Evolutionary conservation across 805 yeast species (phyloP), one percentile per base, ranked within the genome.

Genomic region (Candida succiphila): DNA sequence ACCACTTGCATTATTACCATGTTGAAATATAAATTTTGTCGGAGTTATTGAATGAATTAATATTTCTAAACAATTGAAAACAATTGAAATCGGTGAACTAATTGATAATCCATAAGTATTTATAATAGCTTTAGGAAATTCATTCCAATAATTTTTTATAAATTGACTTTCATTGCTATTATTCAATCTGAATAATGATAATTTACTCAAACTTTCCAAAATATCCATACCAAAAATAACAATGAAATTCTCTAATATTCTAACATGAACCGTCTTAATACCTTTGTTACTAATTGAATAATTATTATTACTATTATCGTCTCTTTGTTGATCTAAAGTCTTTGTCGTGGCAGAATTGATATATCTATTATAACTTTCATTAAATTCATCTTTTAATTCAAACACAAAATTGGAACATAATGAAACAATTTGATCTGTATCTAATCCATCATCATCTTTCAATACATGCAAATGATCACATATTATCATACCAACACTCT

Each of bases 211-310:
- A 0, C 60, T 55, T 42, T 78, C 86, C 16, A 79, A 42, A 3
- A 75, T 54, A 45, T 80, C 87, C 51, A 73, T 61, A 2, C 72
- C 56, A 46, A 67, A 71, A 0, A 68, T 50, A 5, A 77, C 53
- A 1, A 64, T 60, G 37, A 76, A 61, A 20, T 67, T 66, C 35
- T 77, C 75, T 2, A 78, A 48, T 3, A 71, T 49, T 37, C 65
- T 66, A 16, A 49, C 51, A 39, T 67, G 78, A 35, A 66, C 60
- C 5, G 66, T 63, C 31, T 29, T 27, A 16, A 8, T 31, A 16
- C 27, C 20, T 7, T 19, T 18, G 20, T 28, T n/a, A 28, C 6
- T 13, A 18, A 6, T 25, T 14, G 26, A 5, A 6, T 17, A 7
- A 12, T 5, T 5, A 25, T 14, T 25, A 4, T 17, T 27, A 20